phyloP scores from a whole-genome alignment of 2,329 filamentous ascomycete genomes.

The Penicillium sp. region DNA sequence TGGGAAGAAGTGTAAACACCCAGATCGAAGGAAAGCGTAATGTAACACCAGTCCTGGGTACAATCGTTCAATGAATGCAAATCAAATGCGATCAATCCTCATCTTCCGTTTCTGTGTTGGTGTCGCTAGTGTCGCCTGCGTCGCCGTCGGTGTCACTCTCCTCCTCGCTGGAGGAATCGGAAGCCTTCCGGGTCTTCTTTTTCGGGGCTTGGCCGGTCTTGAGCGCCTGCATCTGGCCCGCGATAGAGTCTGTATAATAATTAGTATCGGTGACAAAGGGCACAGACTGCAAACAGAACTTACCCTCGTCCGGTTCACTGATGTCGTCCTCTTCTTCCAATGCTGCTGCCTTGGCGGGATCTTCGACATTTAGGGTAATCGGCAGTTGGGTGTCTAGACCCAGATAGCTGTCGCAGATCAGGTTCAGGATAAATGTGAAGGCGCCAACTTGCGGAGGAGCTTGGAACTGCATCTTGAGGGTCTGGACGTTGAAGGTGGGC shows the following conservation, averaged over 20 bases:
- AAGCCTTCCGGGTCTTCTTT: conserved; percentile 57
- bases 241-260: conserved; percentile 69
- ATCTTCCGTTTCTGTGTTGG: conserved; percentile 73
- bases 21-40: conserved; percentile 5
- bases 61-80: conserved; percentile 21
- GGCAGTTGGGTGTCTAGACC: conserved; percentile 92
- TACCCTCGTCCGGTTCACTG: conserved; percentile 96
- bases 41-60: conserved; percentile 19
- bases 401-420: conserved; percentile 92
- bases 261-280: conserved; percentile 1
- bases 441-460: conserved; percentile 88
- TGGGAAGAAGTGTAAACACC: neutral
- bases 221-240: conserved; percentile 84
- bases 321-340: conserved; percentile 90
- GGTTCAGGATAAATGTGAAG: conserved; percentile 92
- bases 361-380: conserved; percentile 84
- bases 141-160: conserved; percentile 68
- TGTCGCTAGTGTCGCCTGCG: conserved; percentile 56
- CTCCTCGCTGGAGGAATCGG: conserved; percentile 65
- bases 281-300: conserved; percentile 37
- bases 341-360: conserved; percentile 78
- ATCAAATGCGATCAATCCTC: conserved; percentile 55
- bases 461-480: conserved; percentile 94
- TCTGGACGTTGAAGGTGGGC: conserved; percentile 93
- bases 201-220: conserved; percentile 66